A percentile compares a stretch with the other conserved stretches of the same genome.
These are phyloP conservation scores for Dictyostelium purpureum DNA, from an alignment of 78 protist species.

Conservation along the genomic window DNA sequence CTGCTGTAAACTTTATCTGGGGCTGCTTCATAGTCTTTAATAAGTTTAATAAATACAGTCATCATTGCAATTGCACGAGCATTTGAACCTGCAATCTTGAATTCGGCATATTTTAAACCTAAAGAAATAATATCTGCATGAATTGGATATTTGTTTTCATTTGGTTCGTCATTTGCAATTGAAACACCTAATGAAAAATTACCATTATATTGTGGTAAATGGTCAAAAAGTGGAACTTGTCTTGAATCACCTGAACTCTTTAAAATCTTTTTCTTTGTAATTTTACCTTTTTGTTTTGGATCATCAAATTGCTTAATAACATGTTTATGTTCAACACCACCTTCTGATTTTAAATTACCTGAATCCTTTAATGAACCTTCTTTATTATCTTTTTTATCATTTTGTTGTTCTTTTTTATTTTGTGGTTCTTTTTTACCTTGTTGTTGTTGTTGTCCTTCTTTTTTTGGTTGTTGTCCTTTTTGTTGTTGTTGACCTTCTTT, in stretches of 20 bases:
- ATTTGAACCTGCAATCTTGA: conserved; percentile 82
- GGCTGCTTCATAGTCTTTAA: conserved; percentile 56
- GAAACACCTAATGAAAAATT: conserved; percentile 31
- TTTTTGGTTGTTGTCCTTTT: background rate
- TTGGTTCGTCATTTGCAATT: background rate
- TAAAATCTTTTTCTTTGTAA: conserved; percentile 70
- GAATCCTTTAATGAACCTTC: background rate
- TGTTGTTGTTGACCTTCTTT: background rate
- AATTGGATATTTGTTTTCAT: conserved; percentile 20
- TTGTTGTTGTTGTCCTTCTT: conserved; percentile 31
- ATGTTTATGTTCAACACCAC: background rate
- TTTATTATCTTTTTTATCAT: background rate
- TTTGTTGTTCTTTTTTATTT: conserved; percentile 6
- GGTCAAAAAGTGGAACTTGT: conserved; percentile 83
- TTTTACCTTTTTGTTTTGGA: conserved; percentile 62
- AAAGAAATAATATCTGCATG: conserved; percentile 88
- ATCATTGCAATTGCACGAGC: conserved; percentile 92
- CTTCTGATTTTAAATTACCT: background rate
- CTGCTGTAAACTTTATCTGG: conserved; percentile 46
- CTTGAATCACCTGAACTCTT: background rate
- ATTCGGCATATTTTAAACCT: conserved; percentile 87
- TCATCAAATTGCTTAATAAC: conserved; percentile 63
- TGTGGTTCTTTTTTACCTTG: background rate
- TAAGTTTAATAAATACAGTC: conserved; percentile 81
- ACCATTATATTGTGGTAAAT: conserved; percentile 88